Evolutionary conservation across 257 asterid genomes (phyloP).

Genomic region (Coffea eugenioides): DNA sequence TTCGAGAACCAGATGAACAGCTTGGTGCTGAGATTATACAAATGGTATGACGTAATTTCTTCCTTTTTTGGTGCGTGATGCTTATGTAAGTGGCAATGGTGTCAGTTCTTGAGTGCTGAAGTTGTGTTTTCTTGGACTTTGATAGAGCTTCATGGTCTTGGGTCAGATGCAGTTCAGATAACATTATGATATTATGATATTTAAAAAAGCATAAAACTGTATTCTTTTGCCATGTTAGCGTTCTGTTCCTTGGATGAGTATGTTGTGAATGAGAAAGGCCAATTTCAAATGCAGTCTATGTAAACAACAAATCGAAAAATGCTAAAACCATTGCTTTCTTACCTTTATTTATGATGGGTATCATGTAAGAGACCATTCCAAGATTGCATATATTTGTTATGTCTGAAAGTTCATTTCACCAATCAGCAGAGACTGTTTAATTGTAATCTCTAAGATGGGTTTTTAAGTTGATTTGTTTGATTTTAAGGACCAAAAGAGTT

Average conservation of each 20-base stretch:
- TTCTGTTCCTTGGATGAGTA: neutral
- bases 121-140: neutral
- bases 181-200: neutral
- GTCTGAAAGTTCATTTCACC: neutral
- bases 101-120: neutral
- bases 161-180: neutral
- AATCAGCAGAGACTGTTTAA: neutral
- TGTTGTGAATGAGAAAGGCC: neutral
- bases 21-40: conserved; percentile 89
- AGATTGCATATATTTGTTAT: neutral
- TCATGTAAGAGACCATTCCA: neutral
- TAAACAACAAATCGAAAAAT: neutral
- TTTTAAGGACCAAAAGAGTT: neutral
- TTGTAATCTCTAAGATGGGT: neutral
- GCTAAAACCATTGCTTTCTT: neutral
- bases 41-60: conserved; percentile 42
- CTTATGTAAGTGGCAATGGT: neutral
- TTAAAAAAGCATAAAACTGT: neutral
- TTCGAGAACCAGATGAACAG: conserved; percentile 73
- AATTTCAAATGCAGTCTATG: neutral
- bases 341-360: neutral
- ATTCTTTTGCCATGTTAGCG: neutral
- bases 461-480: neutral
- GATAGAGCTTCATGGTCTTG: neutral
- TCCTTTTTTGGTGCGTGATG: neutral